Evolutionary conservation across 352 stramenopile genomes (phyloP).

Genomic region (Phytophthora chlamydospora): DNA sequence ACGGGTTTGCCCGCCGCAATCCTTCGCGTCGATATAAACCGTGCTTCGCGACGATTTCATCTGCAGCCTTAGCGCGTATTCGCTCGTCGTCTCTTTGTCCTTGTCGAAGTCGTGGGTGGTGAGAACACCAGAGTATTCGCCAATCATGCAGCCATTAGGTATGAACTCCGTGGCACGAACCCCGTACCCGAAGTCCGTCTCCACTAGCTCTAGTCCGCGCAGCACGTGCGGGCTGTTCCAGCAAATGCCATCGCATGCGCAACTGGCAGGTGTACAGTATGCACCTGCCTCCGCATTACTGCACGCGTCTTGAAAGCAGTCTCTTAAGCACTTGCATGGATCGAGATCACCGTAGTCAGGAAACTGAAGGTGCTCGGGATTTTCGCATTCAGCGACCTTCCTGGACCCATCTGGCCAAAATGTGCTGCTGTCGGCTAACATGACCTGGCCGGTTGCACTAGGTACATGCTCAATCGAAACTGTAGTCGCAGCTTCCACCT

Average conservation of each 20-base stretch:
- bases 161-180: not conserved
- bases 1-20: not conserved
- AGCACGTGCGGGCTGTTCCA: not conserved
- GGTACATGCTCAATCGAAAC: too few species aligned
- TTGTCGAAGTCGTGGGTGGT: not conserved
- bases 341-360: too few species aligned
- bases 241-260: not conserved
- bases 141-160: not conserved
- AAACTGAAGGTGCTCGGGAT: too few species aligned
- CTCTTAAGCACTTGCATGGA: too few species aligned
- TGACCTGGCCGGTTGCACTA: too few species aligned
- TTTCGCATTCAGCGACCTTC: too few species aligned
- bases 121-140: not conserved
- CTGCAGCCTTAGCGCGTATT: not conserved
- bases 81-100: not conserved
- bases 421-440: too few species aligned
- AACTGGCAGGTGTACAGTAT: not conserved
- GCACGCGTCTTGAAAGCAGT: too few species aligned
- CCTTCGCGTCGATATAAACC: slow-evolving; percentile 5
- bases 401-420: too few species aligned
- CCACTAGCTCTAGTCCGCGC: not conserved
- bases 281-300: not conserved
- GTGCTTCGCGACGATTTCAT: not conserved
- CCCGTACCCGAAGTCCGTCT: not conserved
- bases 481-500: too few species aligned